Evolutionary conservation across 257 asterid species (phyloP).

Genomic region (Buddleja alternifolia): DNA sequence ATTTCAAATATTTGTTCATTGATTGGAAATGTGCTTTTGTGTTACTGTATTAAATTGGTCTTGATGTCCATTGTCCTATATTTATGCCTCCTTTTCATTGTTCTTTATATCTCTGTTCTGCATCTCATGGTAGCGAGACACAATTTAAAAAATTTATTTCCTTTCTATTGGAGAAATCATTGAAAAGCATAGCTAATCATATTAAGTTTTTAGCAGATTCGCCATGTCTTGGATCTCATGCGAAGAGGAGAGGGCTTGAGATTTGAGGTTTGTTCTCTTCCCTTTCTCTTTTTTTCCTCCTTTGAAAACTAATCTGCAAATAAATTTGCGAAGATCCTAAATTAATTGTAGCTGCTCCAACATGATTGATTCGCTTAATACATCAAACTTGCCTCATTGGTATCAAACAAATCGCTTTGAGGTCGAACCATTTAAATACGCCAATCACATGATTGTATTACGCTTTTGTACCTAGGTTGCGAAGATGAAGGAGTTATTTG

Average conservation of each 20-base stretch:
- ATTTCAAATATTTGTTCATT: background rate
- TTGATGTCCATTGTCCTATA: background rate
- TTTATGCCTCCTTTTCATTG: background rate
- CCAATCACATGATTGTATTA: no score
- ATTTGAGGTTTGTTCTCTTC: slow-evolving; percentile 43
- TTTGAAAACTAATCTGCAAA: no score
- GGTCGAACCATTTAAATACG: no score
- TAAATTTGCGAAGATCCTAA: background rate
- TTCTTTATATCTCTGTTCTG: background rate
- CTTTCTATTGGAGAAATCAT: background rate
- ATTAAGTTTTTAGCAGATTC: slow-evolving; percentile 59
- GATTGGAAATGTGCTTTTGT: background rate
- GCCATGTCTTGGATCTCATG: slow-evolving; percentile 94
- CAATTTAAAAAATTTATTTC: background rate
- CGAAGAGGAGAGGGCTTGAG: slow-evolving; percentile 71
- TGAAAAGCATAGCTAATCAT: background rate
- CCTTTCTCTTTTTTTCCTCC: background rate
- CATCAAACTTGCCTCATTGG: background rate
- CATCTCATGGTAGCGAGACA: slow-evolving; percentile 9
- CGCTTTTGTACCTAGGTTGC: no score
- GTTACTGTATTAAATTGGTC: background rate
- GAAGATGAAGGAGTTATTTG: no score
- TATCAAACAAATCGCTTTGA: background rate
- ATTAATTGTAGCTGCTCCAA: background rate
- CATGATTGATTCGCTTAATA: background rate